Percentiles rank a stretch among this genome's conserved stretches.
Evolutionary conservation across 2,329 filamentous ascomycete genomes (phyloP).

Genomic region (Dothistroma septosporum): DNA sequence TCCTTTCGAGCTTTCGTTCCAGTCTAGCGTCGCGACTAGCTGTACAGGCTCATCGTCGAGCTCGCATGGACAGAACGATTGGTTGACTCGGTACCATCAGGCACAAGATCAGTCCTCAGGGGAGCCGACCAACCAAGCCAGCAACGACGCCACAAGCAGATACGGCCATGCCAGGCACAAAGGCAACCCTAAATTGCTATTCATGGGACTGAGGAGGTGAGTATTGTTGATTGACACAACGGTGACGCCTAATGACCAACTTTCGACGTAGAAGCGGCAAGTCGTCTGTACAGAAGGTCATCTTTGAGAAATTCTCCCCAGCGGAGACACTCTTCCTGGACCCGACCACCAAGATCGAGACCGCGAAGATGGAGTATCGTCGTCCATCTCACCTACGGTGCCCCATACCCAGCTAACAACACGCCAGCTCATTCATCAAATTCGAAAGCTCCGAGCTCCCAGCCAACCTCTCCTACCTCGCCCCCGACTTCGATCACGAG

Average conservation of each 20-base stretch:
- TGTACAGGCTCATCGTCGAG: conserved; percentile 27
- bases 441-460: conserved; percentile 98
- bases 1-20: conserved; percentile 32
- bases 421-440: conserved; percentile 87
- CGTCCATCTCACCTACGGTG: neutral
- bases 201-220: conserved; percentile 94
- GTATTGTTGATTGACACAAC: neutral
- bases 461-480: conserved; percentile 88
- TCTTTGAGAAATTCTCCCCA: conserved; percentile 97
- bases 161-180: conserved; percentile 25
- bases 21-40: conserved; percentile 22
- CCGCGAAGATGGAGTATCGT: conserved; percentile 86
- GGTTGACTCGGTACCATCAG: conserved; percentile 31
- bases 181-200: conserved; percentile 65
- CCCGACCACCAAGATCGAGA: conserved; percentile 89
- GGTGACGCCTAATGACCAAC: conserved; percentile 8
- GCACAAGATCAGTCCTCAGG: conserved; percentile 23
- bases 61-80: conserved; percentile 27
- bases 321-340: conserved; percentile 95
- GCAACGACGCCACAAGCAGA: conserved; percentile 12
- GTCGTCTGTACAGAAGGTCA: conserved; percentile 95
- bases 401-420: neutral
- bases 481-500: conserved; percentile 83
- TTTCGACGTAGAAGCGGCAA: conserved; percentile 73
- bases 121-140: conserved; percentile 14